Conservation (phyloP, 768 basidiomycete genomes). For the Macrolepiota fuliginosa region DNA sequence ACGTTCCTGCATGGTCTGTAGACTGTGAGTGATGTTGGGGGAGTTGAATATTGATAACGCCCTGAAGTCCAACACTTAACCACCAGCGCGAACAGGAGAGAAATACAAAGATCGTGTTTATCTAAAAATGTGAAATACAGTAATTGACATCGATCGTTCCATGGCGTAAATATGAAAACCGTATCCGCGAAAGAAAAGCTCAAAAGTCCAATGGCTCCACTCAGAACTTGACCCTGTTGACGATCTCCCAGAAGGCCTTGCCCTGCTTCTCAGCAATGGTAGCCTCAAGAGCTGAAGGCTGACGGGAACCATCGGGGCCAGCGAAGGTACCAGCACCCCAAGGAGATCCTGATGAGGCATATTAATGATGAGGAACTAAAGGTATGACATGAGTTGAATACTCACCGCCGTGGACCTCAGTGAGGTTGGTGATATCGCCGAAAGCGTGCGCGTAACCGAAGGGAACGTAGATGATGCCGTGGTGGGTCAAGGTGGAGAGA, state of each 20-base stretch:
- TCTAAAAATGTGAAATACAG: background rate
- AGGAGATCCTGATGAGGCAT: constrained; percentile 50
- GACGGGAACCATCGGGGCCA: constrained; percentile 40
- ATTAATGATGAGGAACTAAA: constrained; percentile 8
- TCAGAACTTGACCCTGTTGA: constrained; percentile 24
- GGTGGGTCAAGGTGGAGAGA: constrained; percentile 64
- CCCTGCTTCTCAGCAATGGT: constrained; percentile 54
- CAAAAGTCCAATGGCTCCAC: background rate
- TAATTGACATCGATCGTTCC: background rate
- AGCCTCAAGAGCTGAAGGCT: constrained; percentile 48
- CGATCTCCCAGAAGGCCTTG: constrained; percentile 43
- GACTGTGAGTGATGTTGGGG: too few relatives aligned
- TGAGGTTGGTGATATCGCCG: constrained; percentile 34
- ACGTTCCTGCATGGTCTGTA: too few relatives aligned
- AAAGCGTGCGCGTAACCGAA: constrained; percentile 62
- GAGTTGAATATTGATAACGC: background rate
- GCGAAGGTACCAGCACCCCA: constrained; percentile 76
- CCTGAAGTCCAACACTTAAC: background rate
- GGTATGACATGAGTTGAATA: constrained; percentile 4
- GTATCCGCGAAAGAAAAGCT: background rate
- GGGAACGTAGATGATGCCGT: constrained; percentile 72
- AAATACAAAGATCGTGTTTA: background rate
- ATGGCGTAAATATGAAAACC: background rate
- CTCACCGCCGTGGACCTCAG: constrained; percentile 59
- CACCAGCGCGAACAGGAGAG: background rate